phyloP scores from a whole-genome alignment of 2,329 filamentous ascomycete genomes.

The Aspergillus alliaceus region DNA sequence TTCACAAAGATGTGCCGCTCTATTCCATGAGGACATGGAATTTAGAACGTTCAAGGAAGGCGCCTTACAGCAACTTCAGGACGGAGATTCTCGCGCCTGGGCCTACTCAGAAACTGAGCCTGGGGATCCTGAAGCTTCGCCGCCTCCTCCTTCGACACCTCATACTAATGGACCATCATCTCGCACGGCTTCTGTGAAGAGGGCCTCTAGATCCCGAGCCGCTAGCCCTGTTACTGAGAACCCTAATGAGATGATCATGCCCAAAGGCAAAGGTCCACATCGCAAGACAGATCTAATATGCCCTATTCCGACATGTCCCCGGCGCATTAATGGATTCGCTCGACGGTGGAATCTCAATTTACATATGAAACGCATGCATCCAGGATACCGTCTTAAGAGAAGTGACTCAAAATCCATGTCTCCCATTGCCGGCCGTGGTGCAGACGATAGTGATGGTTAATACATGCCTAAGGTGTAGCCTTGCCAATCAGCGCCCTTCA shows the following conservation, averaged over 20 bases:
- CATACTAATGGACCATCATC: conserved; percentile 8
- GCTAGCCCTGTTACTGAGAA: conserved; percentile 10
- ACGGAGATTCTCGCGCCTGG: conserved; percentile 20
- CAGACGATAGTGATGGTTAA: background rate
- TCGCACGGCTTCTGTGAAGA: conserved; percentile 9
- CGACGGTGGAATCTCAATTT: conserved; percentile 39
- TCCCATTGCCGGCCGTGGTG: background rate
- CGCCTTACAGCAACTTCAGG: conserved; percentile 15
- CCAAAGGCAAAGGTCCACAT: conserved; percentile 26
- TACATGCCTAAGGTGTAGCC: background rate
- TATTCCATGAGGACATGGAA: conserved; percentile 73
- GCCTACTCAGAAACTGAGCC: conserved; percentile 38
- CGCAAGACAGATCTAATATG: conserved; percentile 31
- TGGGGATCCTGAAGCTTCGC: conserved; percentile 4
- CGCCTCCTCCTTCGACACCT: conserved; percentile 3
- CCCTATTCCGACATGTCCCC: conserved; percentile 29
- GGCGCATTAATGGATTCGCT: conserved; percentile 34
- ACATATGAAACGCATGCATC: conserved; percentile 36
- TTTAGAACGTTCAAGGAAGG: conserved; percentile 58
- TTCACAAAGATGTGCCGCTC: conserved; percentile 68
- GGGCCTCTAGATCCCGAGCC: conserved; percentile 6
- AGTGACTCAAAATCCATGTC: background rate
- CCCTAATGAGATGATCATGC: background rate
- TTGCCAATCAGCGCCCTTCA: background rate
- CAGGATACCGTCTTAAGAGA: conserved; percentile 14